Conservation (phyloP, 108 stramenopile genomes). For the Nitzschia sp. region DNA sequence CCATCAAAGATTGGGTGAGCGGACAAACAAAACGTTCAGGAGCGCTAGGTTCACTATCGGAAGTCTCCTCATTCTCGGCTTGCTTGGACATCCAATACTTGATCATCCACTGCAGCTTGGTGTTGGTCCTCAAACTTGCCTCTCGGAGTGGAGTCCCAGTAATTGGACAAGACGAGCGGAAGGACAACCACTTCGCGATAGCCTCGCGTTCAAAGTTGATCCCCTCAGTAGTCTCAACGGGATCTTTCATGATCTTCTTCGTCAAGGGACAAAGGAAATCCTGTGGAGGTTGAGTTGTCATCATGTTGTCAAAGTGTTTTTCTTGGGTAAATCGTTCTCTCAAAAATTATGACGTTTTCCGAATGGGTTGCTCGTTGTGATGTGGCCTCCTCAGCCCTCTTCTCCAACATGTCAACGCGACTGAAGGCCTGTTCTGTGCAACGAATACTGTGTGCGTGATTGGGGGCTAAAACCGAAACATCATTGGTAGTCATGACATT, state of each 20-base stretch:
- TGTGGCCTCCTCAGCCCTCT: too few species aligned
- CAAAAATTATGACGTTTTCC: too few species aligned
- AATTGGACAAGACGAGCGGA: slow-evolving; percentile 12
- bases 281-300: slow-evolving; percentile 30
- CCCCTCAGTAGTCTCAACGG: slow-evolving; percentile 51
- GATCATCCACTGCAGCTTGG: slow-evolving; percentile 27
- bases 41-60: neutral
- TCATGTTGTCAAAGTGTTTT: neutral
- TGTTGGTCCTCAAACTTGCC: slow-evolving; percentile 5
- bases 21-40: neutral
- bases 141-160: slow-evolving; percentile 14
- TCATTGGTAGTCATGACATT: too few species aligned
- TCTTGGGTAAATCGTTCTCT: neutral
- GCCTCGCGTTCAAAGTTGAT: slow-evolving; percentile 50
- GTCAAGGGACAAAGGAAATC: slow-evolving; percentile 65
- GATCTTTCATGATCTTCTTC: slow-evolving; percentile 57
- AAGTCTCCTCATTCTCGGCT: neutral
- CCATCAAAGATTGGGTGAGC: neutral
- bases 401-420: too few species aligned
- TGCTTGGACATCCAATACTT: slow-evolving; percentile 20
- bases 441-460: too few species aligned
- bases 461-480: too few species aligned
- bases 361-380: too few species aligned
- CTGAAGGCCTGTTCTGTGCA: too few species aligned
- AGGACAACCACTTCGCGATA: slow-evolving; percentile 27